Evolutionary conservation across 2,329 filamentous ascomycete species (phyloP).

Genomic region (Drechslera avenae): DNA sequence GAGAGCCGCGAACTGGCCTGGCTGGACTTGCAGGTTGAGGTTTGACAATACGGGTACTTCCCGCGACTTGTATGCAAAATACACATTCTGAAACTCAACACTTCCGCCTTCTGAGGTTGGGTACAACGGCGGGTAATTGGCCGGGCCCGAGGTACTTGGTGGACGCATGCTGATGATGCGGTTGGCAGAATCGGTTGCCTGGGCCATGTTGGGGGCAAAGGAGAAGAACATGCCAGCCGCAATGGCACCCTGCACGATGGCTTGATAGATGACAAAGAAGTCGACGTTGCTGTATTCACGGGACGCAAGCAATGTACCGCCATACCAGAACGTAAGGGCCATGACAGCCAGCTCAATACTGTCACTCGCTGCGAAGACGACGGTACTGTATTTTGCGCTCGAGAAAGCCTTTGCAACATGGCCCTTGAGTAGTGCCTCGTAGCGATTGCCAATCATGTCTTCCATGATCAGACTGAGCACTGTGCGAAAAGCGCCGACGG

Average conservation of each 20-base stretch:
- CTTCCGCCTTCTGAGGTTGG: slow-evolving; percentile 24
- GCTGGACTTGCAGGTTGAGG: slow-evolving; percentile 54
- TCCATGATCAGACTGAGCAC: slow-evolving; percentile 74
- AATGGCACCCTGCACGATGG: slow-evolving; percentile 53
- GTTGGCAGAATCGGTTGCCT: slow-evolving; percentile 46
- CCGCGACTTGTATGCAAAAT: slow-evolving; percentile 90
- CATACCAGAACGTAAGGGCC: slow-evolving; percentile 65
- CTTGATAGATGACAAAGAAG: slow-evolving; percentile 61
- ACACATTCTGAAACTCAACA: slow-evolving; percentile 90
- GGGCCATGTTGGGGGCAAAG: slow-evolving; percentile 55
- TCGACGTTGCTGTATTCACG: slow-evolving; percentile 56
- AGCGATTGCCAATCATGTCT: slow-evolving; percentile 66
- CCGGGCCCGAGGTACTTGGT: slow-evolving; percentile 8
- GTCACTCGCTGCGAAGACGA: slow-evolving; percentile 72
- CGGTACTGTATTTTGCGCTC: slow-evolving; percentile 65
- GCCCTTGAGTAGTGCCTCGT: slow-evolving; percentile 61
- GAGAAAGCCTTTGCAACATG: slow-evolving; percentile 66
- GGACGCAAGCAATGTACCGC: slow-evolving; percentile 46
- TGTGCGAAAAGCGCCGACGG: slow-evolving; percentile 74
- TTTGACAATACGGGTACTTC: slow-evolving; percentile 68
- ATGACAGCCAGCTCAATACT: slow-evolving; percentile 67
- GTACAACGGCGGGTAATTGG: slow-evolving; percentile 17
- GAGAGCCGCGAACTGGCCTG: slow-evolving; percentile 72
- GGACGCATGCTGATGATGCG: slow-evolving; percentile 45
- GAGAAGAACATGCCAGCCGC: slow-evolving; percentile 49